phyloP scores from a whole-genome alignment of 495 filamentous ascomycete species.

The Trichocladium uniseriatum region DNA sequence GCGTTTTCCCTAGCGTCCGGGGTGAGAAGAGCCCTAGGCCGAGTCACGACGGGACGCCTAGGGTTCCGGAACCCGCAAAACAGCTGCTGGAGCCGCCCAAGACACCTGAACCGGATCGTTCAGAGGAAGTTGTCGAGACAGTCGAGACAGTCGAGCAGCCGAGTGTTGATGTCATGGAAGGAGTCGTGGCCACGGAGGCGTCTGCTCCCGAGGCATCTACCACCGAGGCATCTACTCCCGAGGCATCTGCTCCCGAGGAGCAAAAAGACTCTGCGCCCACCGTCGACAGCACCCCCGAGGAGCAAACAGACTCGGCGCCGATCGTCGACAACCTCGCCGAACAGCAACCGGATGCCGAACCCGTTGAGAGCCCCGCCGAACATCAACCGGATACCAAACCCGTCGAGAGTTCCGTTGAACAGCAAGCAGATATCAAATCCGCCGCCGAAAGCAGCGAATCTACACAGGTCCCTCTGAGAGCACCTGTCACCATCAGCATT shows the following conservation, averaged over 20 bases:
- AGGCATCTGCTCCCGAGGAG: not conserved
- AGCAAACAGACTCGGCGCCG: not conserved
- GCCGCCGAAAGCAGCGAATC: not conserved
- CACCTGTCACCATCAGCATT: not conserved
- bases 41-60: conserved; percentile 17
- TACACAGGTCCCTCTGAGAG: not conserved
- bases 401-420: too few species aligned
- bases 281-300: not conserved
- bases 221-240: not conserved
- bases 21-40: conserved; percentile 22
- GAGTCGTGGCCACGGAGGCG: not conserved
- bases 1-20: conserved; percentile 17
- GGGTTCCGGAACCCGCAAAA: not conserved
- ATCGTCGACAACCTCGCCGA: not conserved
- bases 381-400: not conserved
- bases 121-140: not conserved
- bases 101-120: not conserved
- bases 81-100: conserved; percentile 1
- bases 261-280: not conserved
- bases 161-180: not conserved
- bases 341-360: not conserved
- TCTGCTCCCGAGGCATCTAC: not conserved
- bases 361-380: too few species aligned
- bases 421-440: not conserved
- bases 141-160: not conserved